Evolutionary conservation across 306 rosid genomes (phyloP), one percentile per base, ranked within the genome.

Genomic region (Heteromeles arbutifolia): DNA sequence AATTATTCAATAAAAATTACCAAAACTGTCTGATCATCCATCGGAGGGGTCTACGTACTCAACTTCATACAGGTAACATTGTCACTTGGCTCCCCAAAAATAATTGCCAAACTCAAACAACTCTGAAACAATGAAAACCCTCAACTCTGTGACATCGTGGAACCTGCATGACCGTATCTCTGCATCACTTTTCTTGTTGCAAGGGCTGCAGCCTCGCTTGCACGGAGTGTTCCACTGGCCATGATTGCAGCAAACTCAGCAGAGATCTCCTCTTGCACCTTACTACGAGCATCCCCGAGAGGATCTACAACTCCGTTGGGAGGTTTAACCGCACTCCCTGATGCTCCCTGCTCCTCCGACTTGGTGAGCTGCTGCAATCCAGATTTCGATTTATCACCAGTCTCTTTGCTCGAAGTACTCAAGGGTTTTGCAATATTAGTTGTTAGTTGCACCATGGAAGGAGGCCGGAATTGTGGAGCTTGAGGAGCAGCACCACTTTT

Each of bases 171-270:
- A 4, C 97, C 96, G 19, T 92, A 86, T 86, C 86, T 89, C 71
- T 90, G 88, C 99, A 96, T 96, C 41, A 96, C 99, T 83, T 92
- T 85, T 69, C 67, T 92, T 0, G 99, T 92, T 18, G 99, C 99
- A 45, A 96, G 88, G 2, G 97, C 90, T 13, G 99, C 99, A 25
- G 99, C 99, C 80, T 96, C 98, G 19, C 99, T 92, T 1, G 98
- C 99, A 5, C 96, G 97, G 84, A 92, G 65, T 18, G 99, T 88
- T 41, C 98, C 98, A 0, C 90, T 85, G 6, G 92, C 97, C 99
- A 92, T 96, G 54, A 92, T 85, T 6, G 96, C 89, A 9, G 90
- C 91, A 83, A 92, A 96, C 79, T 96, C 99, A 29, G 74, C 78
- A 1, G 77, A 54, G 11, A 92, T 92, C 87, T 96, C 99, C 65